These are phyloP conservation scores for Ophiocordyceps polyrhachis-furcata DNA, from an alignment of 2,329 filamentous ascomycete genomes.

Conservation along the genomic window DNA sequence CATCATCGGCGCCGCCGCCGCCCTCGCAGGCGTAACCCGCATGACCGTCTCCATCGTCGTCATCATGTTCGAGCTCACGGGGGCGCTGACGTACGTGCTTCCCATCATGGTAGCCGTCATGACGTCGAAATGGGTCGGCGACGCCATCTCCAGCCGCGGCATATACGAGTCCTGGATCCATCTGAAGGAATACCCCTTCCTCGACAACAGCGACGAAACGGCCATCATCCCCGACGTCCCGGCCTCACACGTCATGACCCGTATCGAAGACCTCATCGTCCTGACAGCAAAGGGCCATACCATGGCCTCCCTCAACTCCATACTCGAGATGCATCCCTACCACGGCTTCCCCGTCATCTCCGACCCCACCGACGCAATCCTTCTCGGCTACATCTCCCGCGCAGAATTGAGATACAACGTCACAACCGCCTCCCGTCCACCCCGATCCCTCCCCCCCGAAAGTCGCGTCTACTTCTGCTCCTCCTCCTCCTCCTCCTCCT, in stretches of 20 bases:
- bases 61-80: constrained; percentile 98
- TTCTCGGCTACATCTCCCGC: constrained; percentile 82
- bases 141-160: constrained; percentile 78
- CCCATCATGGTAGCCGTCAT: constrained; percentile 99
- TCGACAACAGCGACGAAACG: constrained; percentile 89
- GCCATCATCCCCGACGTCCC: constrained; percentile 91
- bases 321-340: constrained; percentile 62
- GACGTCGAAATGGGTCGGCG: constrained; percentile 82
- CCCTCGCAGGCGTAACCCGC: constrained; percentile 93
- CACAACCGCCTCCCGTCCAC: constrained; percentile 28
- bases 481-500: constrained; percentile 64
- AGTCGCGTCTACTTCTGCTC: constrained; percentile 68
- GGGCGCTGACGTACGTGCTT: constrained; percentile 90
- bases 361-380: constrained; percentile 45
- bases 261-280: constrained; percentile 55
- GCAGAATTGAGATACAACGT: constrained; percentile 86
- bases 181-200: constrained; percentile 92
- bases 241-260: constrained; percentile 78
- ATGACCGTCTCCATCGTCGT: constrained; percentile 93
- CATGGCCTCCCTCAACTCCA: constrained; percentile 55
- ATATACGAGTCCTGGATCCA: constrained; percentile 98
- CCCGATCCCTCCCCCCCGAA: constrained; percentile 43
- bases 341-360: constrained; percentile 90
- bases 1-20: constrained; percentile 80
- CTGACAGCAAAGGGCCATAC: constrained; percentile 58